These are phyloP conservation scores for Rubroboletus satanas DNA, from an alignment of 768 basidiomycete species.

Conservation along the genomic window DNA sequence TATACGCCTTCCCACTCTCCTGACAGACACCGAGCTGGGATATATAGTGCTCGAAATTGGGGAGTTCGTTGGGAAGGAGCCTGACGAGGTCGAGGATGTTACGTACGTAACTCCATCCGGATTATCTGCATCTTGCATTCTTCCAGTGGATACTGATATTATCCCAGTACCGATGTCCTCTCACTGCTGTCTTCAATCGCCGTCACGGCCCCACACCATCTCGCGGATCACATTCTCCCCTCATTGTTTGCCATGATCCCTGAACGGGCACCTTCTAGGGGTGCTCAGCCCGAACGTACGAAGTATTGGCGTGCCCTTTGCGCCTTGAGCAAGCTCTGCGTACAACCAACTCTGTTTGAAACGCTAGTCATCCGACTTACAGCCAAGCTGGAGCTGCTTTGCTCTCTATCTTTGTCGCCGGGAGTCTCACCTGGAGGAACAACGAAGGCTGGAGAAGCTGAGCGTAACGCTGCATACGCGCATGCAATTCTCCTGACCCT, in stretches of 20 bases:
- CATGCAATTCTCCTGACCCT: slow-evolving; percentile 78
- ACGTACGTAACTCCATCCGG: slow-evolving; percentile 34
- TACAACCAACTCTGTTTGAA: slow-evolving; percentile 77
- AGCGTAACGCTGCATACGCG: slow-evolving; percentile 76
- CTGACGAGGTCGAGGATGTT: slow-evolving; percentile 51
- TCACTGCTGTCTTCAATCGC: slow-evolving; percentile 64
- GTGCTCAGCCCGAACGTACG: slow-evolving; percentile 52
- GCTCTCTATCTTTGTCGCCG: slow-evolving; percentile 31
- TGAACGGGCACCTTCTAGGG: slow-evolving; percentile 53
- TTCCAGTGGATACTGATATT: not conserved
- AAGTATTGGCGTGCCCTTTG: slow-evolving; percentile 65
- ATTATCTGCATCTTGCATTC: not conserved
- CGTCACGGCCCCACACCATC: slow-evolving; percentile 51
- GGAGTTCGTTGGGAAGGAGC: slow-evolving; percentile 52
- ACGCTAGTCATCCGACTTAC: slow-evolving; percentile 72
- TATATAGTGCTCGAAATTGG: slow-evolving; percentile 76
- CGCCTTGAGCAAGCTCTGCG: slow-evolving; percentile 68
- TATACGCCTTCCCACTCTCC: slow-evolving; percentile 57
- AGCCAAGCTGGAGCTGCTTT: slow-evolving; percentile 73
- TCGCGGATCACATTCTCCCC: slow-evolving; percentile 76
- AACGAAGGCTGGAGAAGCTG: slow-evolving; percentile 36
- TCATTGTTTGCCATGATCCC: slow-evolving; percentile 75
- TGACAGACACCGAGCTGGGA: slow-evolving; percentile 70
- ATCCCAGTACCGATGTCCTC: slow-evolving; percentile 52
- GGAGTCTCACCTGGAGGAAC: not conserved